Evolutionary conservation across 306 rosid genomes (phyloP).

Genomic region (Vigna mungo): DNA sequence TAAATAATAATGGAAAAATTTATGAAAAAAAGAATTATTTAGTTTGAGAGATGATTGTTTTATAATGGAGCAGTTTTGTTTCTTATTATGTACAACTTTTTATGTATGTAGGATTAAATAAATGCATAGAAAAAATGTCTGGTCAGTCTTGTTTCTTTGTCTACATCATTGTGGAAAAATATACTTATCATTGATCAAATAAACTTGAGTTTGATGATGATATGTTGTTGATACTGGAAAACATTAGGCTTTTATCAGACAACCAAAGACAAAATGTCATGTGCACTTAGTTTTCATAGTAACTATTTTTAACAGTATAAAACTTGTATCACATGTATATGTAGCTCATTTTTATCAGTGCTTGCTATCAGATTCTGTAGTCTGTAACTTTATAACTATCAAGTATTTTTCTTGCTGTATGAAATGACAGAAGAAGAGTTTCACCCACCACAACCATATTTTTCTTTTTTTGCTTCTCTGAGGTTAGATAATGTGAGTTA

Average conservation of each 20-base stretch:
- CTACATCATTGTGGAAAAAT: constrained; percentile 1
- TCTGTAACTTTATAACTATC: not conserved
- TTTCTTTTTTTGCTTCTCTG: not conserved
- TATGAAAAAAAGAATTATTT: not conserved
- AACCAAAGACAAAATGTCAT: not conserved
- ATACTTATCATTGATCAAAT: not conserved
- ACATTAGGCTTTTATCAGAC: not conserved
- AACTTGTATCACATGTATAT: not conserved
- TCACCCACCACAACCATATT: not conserved
- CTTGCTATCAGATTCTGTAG: constrained; percentile 9
- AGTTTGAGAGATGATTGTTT: not conserved
- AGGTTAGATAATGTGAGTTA: constrained; percentile 14
- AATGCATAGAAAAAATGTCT: not conserved
- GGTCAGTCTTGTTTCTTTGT: not conserved
- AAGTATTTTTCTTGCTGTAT: not conserved
- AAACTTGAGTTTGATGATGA: not conserved
- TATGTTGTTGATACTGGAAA: constrained; percentile 3
- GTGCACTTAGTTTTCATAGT: not conserved
- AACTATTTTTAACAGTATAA: not conserved
- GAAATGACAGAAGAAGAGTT: not conserved
- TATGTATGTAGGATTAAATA: constrained; percentile 14
- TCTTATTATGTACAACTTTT: constrained; percentile 14
- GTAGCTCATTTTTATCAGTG: not conserved
- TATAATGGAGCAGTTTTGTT: not conserved
- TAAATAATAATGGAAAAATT: too few species aligned